Evolutionary conservation across 2,329 filamentous ascomycete genomes (phyloP), one percentile per base, ranked within the genome.

Genomic region (Penicillium psychrosexuale): DNA sequence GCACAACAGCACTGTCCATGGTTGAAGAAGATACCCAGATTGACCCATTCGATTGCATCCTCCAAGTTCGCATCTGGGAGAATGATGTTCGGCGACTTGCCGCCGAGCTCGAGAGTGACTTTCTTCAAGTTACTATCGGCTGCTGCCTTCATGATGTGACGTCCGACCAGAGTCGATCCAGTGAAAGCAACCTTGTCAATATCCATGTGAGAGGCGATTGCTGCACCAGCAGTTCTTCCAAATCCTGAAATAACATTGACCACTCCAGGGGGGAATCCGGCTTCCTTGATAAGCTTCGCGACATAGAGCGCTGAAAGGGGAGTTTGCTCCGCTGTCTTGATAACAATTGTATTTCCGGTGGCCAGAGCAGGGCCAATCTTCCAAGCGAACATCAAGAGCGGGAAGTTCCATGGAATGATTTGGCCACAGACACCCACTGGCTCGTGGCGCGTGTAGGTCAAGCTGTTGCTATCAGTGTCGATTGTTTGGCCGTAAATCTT

Each of bases 331-430:
- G 84, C 83, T 2, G 84, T 78, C 73, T 88, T 88, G 34, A 88
- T 69, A 24, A 88, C 77, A 15, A 87, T 70, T 2, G 82, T 82
- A 66, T 86, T 86, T 43, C 83, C 84, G 40, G 78, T 77, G 2
- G 83, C 83, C 9, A 87, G 61, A 12, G 84, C 84, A 17, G 89
- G 89, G 13, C 87, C 88, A 1, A 92, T 78, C 83, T 94, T 94
- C 90, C 90, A 94, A 46, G 88, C 65, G 85, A 80, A 82, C 88
- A 92, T 91, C 74, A 91, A 82, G 44, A 92, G 77, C 12, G 89
- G 89, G 79, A 91, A 92, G 81, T 92, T 92, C 88, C 88, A 91
- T 60, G 89, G 89, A 68, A 93, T 93, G 72, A 93, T 92, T 75
- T 46, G 42, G 8, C 86, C 90, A 74, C 89, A 92, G 58, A 91